phyloP scores from a whole-genome alignment of 2,329 filamentous ascomycete genomes.

The Aspergillus luchuensis region DNA sequence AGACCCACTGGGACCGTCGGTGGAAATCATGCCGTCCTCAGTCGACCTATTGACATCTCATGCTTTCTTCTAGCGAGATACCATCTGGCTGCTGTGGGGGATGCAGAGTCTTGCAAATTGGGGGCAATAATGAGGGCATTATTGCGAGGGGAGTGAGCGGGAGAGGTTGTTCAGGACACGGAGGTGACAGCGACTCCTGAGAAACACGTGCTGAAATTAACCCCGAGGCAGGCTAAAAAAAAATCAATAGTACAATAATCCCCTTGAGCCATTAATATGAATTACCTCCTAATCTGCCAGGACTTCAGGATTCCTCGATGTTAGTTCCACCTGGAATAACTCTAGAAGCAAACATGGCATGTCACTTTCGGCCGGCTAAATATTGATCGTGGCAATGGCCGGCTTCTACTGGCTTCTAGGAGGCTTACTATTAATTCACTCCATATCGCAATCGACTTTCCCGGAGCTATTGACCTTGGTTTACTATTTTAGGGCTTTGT shows the following conservation, averaged over 20 bases:
- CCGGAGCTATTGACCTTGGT: neutral
- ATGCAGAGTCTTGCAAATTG: neutral
- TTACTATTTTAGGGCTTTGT: constrained; percentile 8
- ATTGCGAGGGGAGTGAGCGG: neutral
- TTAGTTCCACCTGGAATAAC: neutral
- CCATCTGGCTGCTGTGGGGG: neutral
- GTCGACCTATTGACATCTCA: neutral
- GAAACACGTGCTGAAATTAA: neutral
- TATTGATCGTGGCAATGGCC: neutral
- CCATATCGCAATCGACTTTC: neutral
- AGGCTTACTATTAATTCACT: neutral
- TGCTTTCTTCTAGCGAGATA: neutral
- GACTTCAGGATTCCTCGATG: neutral
- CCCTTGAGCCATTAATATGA: neutral
- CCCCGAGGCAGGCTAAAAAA: neutral
- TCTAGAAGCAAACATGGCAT: neutral
- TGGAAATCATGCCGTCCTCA: neutral
- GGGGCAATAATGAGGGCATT: neutral
- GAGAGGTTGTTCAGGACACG: neutral
- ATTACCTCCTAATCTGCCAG: neutral
- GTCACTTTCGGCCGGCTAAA: neutral
- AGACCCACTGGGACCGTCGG: neutral
- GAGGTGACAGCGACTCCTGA: neutral
- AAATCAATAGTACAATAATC: neutral
- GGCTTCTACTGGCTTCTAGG: neutral